A percentile compares a stretch with the other conserved stretches of the same genome.
Evolutionary conservation across 345 rosid genomes (phyloP).

Genomic region (Pistacia atlantica): DNA sequence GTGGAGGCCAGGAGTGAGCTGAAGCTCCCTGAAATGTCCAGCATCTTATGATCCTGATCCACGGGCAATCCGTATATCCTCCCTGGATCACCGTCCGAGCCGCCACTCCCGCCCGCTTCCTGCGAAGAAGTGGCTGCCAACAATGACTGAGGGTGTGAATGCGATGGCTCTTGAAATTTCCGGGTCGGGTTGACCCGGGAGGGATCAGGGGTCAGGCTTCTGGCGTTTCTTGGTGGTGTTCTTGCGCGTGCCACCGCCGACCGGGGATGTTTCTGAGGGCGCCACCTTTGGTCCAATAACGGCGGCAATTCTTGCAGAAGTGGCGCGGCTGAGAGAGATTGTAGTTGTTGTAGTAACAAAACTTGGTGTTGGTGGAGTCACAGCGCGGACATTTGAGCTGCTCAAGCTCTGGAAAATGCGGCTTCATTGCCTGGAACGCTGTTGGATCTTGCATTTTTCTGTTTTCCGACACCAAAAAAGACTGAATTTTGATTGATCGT

Average conservation of each 20-base stretch:
- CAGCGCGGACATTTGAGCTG: conserved; percentile 81
- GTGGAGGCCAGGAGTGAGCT: conserved; percentile 55
- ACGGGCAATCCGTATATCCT: conserved; percentile 48
- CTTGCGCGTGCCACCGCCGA: conserved; percentile 88
- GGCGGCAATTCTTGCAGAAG: conserved; percentile 85
- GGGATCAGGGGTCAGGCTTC: conserved; percentile 30
- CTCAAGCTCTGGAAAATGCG: conserved; percentile 76
- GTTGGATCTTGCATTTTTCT: conserved; percentile 59
- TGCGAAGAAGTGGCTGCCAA: neutral
- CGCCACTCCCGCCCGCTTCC: neutral
- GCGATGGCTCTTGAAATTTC: conserved; percentile 19
- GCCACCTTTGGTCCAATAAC: conserved; percentile 98
- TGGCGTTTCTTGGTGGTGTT: conserved; percentile 39
- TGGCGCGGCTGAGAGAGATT: conserved; percentile 87
- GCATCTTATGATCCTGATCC: conserved; percentile 43
- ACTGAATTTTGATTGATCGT: neutral
- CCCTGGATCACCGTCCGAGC: conserved; percentile 35
- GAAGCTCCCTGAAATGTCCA: conserved; percentile 53
- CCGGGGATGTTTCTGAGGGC: conserved; percentile 87
- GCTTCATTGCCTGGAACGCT: conserved; percentile 38
- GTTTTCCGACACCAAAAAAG: neutral
- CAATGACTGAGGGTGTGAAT: neutral
- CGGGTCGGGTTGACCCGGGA: conserved; percentile 21
- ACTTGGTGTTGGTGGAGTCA: conserved; percentile 78
- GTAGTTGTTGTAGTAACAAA: conserved; percentile 97